Evolutionary conservation across 2,329 filamentous ascomycete genomes (phyloP).

Genomic region (Emergomyces africanus): DNA sequence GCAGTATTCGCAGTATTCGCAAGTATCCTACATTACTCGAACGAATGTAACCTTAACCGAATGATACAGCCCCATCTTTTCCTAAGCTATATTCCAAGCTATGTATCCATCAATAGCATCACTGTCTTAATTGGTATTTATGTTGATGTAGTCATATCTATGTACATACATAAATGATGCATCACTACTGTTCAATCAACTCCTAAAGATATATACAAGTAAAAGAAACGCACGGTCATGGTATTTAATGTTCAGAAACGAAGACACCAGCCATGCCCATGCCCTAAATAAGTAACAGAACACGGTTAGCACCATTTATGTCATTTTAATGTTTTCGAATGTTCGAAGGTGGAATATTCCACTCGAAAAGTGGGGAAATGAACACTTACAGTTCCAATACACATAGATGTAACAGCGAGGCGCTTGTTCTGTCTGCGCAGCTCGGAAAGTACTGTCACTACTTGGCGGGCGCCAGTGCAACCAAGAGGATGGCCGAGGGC

Average conservation of each 20-base stretch:
- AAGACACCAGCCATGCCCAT: conserved; percentile 83
- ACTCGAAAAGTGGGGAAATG: conserved; percentile 19
- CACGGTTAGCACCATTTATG: not conserved
- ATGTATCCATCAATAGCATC: not conserved
- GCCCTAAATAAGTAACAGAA: conserved; percentile 17
- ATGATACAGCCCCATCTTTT: not conserved
- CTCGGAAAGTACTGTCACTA: conserved; percentile 79
- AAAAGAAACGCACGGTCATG: not conserved
- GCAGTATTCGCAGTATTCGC: not conserved
- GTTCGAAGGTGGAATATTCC: not conserved
- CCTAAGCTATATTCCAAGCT: not conserved
- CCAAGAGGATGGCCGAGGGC: conserved; percentile 88
- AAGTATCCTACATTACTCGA: not conserved
- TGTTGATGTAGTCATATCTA: not conserved
- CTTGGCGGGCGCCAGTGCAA: conserved; percentile 81
- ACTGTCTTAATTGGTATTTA: not conserved
- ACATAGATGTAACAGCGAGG: conserved; percentile 86
- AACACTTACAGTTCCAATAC: conserved; percentile 71
- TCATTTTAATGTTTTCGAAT: not conserved
- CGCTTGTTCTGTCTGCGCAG: conserved; percentile 65
- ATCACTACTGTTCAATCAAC: not conserved
- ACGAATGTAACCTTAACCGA: not conserved
- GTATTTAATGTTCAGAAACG: conserved; percentile 61
- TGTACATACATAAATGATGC: not conserved
- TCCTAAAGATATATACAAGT: not conserved